Conservation (phyloP, 352 stramenopile species). For the Pythium sukuiense region DNA sequence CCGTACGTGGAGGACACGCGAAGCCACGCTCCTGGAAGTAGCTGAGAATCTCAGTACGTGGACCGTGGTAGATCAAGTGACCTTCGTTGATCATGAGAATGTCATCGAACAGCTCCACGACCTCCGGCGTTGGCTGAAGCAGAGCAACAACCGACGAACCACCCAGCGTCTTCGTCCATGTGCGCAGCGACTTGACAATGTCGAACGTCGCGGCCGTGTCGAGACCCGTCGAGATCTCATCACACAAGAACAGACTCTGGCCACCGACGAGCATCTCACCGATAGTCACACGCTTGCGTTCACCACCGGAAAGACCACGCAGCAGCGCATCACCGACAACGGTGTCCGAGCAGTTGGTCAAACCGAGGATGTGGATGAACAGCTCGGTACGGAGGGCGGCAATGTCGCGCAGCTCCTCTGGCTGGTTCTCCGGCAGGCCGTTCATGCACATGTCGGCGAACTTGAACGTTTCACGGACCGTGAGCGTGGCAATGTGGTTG, state of each 20-base stretch:
- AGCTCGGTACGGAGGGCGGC: constrained; percentile 69
- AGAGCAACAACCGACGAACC: constrained; percentile 44
- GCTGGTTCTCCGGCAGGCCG: constrained; percentile 44
- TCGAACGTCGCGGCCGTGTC: constrained; percentile 92
- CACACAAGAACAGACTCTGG: constrained; percentile 78
- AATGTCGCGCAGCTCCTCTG: constrained; percentile 74
- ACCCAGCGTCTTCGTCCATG: constrained; percentile 35
- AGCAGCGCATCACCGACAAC: constrained; percentile 89
- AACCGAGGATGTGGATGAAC: constrained; percentile 80
- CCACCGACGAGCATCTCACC: constrained; percentile 90
- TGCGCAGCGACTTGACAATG: constrained; percentile 75
- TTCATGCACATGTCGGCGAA: constrained; percentile 94
- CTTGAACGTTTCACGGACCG: constrained; percentile 93
- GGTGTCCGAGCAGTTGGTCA: constrained; percentile 88
- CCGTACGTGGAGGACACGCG: constrained; percentile 54
- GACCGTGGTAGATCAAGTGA: constrained; percentile 92
- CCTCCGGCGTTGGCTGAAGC: constrained; percentile 85
- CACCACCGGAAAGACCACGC: constrained; percentile 90
- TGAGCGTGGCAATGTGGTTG: constrained; percentile 90
- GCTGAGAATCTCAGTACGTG: constrained; percentile 52
- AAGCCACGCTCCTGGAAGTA: constrained; percentile 89
- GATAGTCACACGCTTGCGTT: constrained; percentile 81
- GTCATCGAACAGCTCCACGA: constrained; percentile 95
- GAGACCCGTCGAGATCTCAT: constrained; percentile 94
- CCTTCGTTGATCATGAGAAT: constrained; percentile 94